phyloP scores from a whole-genome alignment of 2,329 filamentous ascomycete genomes.

The Teratosphaeria viscida region DNA sequence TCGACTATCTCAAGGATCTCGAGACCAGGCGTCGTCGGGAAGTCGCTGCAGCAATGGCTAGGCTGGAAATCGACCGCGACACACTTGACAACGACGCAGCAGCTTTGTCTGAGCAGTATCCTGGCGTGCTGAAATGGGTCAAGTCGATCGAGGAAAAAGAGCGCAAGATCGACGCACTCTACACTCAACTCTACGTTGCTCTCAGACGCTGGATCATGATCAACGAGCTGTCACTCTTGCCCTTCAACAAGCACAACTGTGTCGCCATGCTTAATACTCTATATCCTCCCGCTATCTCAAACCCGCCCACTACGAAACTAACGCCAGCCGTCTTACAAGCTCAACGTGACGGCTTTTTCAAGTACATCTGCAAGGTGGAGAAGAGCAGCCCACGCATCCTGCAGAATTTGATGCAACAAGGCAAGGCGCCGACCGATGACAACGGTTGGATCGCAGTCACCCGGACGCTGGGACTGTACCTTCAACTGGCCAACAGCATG shows the following conservation, averaged over 20 bases:
- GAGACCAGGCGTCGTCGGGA: slow-evolving; percentile 51
- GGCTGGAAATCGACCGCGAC: slow-evolving; percentile 42
- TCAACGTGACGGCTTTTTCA: slow-evolving; percentile 53
- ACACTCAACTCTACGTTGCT: slow-evolving; percentile 52
- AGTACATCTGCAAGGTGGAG: slow-evolving; percentile 50
- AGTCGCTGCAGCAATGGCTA: slow-evolving; percentile 42
- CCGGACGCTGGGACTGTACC: slow-evolving; percentile 46
- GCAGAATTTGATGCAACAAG: slow-evolving; percentile 42
- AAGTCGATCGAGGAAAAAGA: slow-evolving; percentile 34
- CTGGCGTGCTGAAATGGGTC: slow-evolving; percentile 47
- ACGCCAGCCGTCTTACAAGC: slow-evolving; percentile 41
- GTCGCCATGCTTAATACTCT: slow-evolving; percentile 59
- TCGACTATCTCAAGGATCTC: slow-evolving; percentile 56
- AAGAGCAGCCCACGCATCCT: slow-evolving; percentile 45
- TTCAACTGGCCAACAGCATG: slow-evolving; percentile 48
- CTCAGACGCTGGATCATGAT: slow-evolving; percentile 56
- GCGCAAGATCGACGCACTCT: slow-evolving; percentile 43
- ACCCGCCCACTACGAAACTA: slow-evolving; percentile 42
- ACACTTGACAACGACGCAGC: slow-evolving; percentile 37
- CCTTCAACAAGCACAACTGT: slow-evolving; percentile 56
- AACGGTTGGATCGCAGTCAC: slow-evolving; percentile 46
- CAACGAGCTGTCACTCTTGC: slow-evolving; percentile 52
- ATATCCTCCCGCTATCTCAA: slow-evolving; percentile 46
- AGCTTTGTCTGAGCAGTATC: slow-evolving; percentile 40
- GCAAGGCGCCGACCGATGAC: slow-evolving; percentile 39